These are phyloP conservation scores for Pharus latifolius DNA, from an alignment of 176 grass and related monocot genomes.

Conservation along the genomic window DNA sequence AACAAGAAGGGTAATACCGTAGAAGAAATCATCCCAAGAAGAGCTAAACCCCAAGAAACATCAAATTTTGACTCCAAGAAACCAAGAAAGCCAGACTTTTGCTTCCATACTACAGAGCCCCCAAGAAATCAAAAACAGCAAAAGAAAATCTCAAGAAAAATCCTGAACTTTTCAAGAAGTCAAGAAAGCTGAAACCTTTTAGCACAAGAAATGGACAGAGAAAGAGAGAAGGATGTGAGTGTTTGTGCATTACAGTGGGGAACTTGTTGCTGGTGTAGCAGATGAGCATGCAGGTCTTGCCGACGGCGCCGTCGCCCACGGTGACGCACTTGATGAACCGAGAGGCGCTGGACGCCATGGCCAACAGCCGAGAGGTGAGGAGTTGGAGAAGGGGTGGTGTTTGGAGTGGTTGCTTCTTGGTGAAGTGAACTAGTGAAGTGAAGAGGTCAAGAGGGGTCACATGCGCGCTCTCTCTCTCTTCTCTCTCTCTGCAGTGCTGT, in stretches of 20 bases:
- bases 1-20: neutral
- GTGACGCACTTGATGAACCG: conserved; percentile 62
- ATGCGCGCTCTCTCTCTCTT: conserved; percentile 1
- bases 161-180: neutral
- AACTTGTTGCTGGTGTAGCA: conserved; percentile 97
- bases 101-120: neutral
- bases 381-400: neutral
- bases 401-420: conserved; percentile 3
- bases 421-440: neutral
- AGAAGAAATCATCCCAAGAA: neutral
- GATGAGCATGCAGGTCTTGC: conserved; percentile 62
- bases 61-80: neutral
- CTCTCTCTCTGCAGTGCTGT: neutral
- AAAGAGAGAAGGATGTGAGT: neutral
- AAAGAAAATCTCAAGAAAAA: neutral
- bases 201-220: neutral
- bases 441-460: conserved; percentile 7
- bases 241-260: conserved; percentile 50
- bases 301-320: conserved; percentile 48
- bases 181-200: neutral
- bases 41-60: neutral
- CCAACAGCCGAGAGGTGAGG: neutral
- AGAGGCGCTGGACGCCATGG: conserved; percentile 70
- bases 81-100: neutral
- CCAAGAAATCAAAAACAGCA: neutral